Base-by-base conservation (phyloP, 345 rosid genomes). In the Salix caprea region DNA sequence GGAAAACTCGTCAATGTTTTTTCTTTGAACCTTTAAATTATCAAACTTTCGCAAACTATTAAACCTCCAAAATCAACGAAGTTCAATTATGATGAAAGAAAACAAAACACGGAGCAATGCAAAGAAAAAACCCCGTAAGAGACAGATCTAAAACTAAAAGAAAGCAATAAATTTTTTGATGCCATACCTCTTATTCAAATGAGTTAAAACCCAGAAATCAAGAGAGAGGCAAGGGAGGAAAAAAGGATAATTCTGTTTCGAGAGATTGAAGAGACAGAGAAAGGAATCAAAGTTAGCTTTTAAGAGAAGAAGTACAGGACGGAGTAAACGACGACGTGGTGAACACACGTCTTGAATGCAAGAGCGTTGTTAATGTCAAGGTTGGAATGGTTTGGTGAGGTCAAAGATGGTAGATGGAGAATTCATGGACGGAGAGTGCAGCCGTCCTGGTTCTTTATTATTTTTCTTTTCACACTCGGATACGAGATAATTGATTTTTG, bases 291-390 rank as follows among this genome's bases (percentile, higher is more conserved):
- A 72, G 83, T 68, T 83, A 30, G 86, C 85, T 76, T 24, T 67
- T 1, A 13, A 61, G 23, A 10, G 14, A 23, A 28, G 26, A 23
- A 28, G 26, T 52, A 1, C 44, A 40, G 42, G 30, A 65, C 2
- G 21, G 74, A 11, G 78, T 23, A 81, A 79, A 83, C 86, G 90
- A 72, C 88, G 82, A 52, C 90, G 88, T 87, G 88, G 46, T 56
- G 0, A 72, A n/a, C 88, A 87, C 90, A 83, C 85, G 85, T 85
- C 83, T 48, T 40, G 65, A 26, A 58, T 58, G 62, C 4, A n/a
- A 7, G 24, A n/a, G 69, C 65, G 48, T 2, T 34, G 42, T 6
- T 13, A 48, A 3, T 13, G 77, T 75, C 77, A 75, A 75, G n/a
- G 67, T 65, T 62, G 5, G 54, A 65, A 3, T 11, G 4, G 24